These are phyloP conservation scores for Periconia digitata DNA, from an alignment of 2,329 filamentous ascomycete species.

Conservation along the genomic window DNA sequence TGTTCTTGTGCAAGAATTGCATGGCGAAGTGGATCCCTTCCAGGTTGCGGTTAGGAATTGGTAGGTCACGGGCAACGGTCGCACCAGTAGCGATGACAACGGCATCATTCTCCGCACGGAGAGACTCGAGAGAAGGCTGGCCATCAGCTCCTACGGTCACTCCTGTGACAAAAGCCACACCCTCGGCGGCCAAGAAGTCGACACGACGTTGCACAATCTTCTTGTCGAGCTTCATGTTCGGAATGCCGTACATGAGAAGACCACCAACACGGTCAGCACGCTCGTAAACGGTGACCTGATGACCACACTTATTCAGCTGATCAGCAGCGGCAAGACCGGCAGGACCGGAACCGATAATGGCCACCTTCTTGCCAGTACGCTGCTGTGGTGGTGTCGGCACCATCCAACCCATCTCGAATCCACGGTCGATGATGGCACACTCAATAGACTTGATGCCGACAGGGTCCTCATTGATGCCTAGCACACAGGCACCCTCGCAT, in stretches of 20 bases:
- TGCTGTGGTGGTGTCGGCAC: slow-evolving; percentile 74
- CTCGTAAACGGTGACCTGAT: slow-evolving; percentile 88
- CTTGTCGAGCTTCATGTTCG: slow-evolving; percentile 99
- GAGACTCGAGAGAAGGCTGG: slow-evolving; percentile 66
- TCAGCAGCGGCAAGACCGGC: slow-evolving; percentile 88
- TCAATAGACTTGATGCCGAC: slow-evolving; percentile 99
- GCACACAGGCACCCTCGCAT: slow-evolving; percentile 92
- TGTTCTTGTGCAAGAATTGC: slow-evolving; percentile 97
- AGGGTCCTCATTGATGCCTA: slow-evolving; percentile 95
- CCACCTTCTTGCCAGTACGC: slow-evolving; percentile 85
- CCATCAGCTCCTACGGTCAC: slow-evolving; percentile 78
- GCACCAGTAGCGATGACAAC: slow-evolving; percentile 91
- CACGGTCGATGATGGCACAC: slow-evolving; percentile 95
- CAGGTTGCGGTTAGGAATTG: slow-evolving; percentile 84
- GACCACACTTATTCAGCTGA: slow-evolving; percentile 90
- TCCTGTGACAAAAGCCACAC: slow-evolving; percentile 77
- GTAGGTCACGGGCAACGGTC: slow-evolving; percentile 88
- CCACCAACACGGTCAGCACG: slow-evolving; percentile 88
- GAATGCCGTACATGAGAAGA: slow-evolving; percentile 96
- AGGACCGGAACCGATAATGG: slow-evolving; percentile 88
- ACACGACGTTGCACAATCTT: slow-evolving; percentile 93
- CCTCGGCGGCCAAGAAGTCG: slow-evolving; percentile 91
- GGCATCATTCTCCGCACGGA: slow-evolving; percentile 75
- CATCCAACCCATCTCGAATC: slow-evolving; percentile 99
- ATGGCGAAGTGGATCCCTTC: slow-evolving; percentile 94